Percentiles rank a stretch among this genome's conserved stretches.
Evolutionary conservation across 768 basidiomycete species (phyloP).

Genomic region (Tricholoma bakamatsutake): DNA sequence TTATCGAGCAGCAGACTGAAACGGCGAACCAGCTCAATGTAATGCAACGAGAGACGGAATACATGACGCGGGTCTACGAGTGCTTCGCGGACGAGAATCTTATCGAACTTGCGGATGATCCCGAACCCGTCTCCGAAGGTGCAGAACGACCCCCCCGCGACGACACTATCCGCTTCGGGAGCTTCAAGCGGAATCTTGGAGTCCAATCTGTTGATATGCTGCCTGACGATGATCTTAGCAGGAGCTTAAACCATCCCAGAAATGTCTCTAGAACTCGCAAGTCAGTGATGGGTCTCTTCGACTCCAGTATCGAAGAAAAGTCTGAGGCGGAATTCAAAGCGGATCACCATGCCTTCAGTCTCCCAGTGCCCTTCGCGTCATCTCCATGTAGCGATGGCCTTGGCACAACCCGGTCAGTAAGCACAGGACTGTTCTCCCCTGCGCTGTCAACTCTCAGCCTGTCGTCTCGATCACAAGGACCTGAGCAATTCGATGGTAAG

Average conservation of each 20-base stretch:
- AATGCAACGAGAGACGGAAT: slow-evolving; percentile 67
- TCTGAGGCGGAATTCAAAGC: slow-evolving; percentile 11
- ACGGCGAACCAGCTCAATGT: slow-evolving; percentile 58
- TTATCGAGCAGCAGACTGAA: slow-evolving; percentile 57
- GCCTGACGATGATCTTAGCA: neutral
- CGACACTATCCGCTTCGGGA: slow-evolving; percentile 43
- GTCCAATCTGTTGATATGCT: slow-evolving; percentile 15
- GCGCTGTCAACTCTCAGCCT: slow-evolving; percentile 29
- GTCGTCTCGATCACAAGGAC: slow-evolving; percentile 17
- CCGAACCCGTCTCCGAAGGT: slow-evolving; percentile 16
- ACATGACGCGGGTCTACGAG: slow-evolving; percentile 66
- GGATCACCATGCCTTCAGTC: slow-evolving; percentile 14
- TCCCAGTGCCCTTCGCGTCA: slow-evolving; percentile 27
- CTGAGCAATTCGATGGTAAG: slow-evolving; percentile 16
- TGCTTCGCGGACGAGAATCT: slow-evolving; percentile 51
- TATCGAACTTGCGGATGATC: slow-evolving; percentile 40
- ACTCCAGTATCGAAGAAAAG: slow-evolving; percentile 22
- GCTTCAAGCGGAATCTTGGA: slow-evolving; percentile 38
- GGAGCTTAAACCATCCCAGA: neutral
- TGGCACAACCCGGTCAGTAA: slow-evolving; percentile 26
- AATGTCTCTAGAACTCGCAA: slow-evolving; percentile 31
- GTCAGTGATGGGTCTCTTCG: slow-evolving; percentile 61
- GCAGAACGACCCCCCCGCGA: slow-evolving; percentile 21
- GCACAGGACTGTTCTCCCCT: slow-evolving; percentile 25
- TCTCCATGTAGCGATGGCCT: slow-evolving; percentile 24